A percentile compares a stretch with the other conserved stretches of the same genome.
Conservation (phyloP, 2,329 filamentous ascomycete species). For the Graphilbum fragrans region DNA sequence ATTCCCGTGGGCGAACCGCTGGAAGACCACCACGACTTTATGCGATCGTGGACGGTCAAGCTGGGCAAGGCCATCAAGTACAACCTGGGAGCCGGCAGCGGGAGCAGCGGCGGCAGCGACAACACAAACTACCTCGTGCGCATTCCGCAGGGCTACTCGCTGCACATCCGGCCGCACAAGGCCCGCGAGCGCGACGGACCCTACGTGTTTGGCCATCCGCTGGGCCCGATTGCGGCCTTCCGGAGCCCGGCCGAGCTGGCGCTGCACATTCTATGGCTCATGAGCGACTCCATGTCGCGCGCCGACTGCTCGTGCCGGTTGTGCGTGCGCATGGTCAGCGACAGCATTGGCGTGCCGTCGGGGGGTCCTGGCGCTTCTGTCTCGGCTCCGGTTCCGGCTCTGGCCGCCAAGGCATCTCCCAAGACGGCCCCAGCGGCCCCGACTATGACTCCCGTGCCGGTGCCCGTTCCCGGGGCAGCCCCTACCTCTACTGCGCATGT, state of each 20-base stretch:
- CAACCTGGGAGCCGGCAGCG: slow-evolving; percentile 9
- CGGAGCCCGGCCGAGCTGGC: slow-evolving; percentile 42
- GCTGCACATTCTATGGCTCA: slow-evolving; percentile 38
- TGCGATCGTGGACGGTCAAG: slow-evolving; percentile 11
- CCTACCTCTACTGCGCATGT: neutral
- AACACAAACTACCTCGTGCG: slow-evolving; percentile 10
- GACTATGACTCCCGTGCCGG: neutral
- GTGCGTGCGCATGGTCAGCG: slow-evolving; percentile 22
- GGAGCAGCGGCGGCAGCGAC: slow-evolving; percentile 1
- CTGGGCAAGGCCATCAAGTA: slow-evolving; percentile 13
- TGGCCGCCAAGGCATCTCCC: neutral
- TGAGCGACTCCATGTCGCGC: slow-evolving; percentile 33
- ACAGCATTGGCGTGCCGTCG: neutral
- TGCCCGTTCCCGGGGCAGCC: neutral
- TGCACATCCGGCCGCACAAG: slow-evolving; percentile 10
- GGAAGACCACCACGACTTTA: slow-evolving; percentile 7
- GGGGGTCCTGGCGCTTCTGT: neutral
- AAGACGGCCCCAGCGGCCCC: neutral
- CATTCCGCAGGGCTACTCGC: slow-evolving; percentile 11
- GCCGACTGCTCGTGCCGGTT: slow-evolving; percentile 38
- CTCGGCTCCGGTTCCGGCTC: slow-evolving; percentile 1
- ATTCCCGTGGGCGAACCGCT: slow-evolving; percentile 10
- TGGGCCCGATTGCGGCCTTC: slow-evolving; percentile 18
- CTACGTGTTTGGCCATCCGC: slow-evolving; percentile 12
- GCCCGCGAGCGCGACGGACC: slow-evolving; percentile 49